Evolutionary conservation across 176 grass and related monocot genomes (phyloP).

Genomic region (Eremochloa ophiuroides): DNA sequence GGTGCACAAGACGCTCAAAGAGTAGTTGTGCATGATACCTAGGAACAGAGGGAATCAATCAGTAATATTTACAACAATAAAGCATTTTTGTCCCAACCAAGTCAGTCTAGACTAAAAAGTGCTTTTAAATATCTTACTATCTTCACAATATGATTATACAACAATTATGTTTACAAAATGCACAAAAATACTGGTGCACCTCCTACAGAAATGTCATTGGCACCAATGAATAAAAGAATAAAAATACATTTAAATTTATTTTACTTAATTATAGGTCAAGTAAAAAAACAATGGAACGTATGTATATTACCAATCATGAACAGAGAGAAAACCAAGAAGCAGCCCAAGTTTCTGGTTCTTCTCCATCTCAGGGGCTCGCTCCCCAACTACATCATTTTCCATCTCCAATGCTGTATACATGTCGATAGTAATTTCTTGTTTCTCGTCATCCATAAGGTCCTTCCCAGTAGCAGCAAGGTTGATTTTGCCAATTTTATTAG

Average conservation of each 20-base stretch:
- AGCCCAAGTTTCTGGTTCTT: slow-evolving; percentile 99
- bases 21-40: slow-evolving; percentile 92
- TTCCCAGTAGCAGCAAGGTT: slow-evolving; percentile 99
- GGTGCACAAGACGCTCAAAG: slow-evolving; percentile 74
- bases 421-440: slow-evolving; percentile 93
- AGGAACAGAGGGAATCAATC: slow-evolving; percentile 14
- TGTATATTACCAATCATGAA: slow-evolving; percentile 82
- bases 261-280: background rate
- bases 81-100: background rate
- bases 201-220: slow-evolving; percentile 10
- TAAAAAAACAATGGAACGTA: background rate
- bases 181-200: background rate
- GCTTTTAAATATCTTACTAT: background rate
- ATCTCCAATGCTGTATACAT: slow-evolving; percentile 82
- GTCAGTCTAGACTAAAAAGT: background rate
- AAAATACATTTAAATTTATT: background rate
- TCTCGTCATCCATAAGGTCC: slow-evolving; percentile 98
- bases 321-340: slow-evolving; percentile 91
- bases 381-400: slow-evolving; percentile 78
- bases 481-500: slow-evolving; percentile 98
- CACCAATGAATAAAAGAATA: background rate
- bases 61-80: slow-evolving; percentile 6
- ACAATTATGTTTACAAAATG: background rate
- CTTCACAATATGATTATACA: background rate
- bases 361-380: slow-evolving; percentile 71